These are phyloP conservation scores for Panicum miliaceum DNA, from an alignment of 176 grass and related monocot genomes.

Conservation along the genomic window DNA sequence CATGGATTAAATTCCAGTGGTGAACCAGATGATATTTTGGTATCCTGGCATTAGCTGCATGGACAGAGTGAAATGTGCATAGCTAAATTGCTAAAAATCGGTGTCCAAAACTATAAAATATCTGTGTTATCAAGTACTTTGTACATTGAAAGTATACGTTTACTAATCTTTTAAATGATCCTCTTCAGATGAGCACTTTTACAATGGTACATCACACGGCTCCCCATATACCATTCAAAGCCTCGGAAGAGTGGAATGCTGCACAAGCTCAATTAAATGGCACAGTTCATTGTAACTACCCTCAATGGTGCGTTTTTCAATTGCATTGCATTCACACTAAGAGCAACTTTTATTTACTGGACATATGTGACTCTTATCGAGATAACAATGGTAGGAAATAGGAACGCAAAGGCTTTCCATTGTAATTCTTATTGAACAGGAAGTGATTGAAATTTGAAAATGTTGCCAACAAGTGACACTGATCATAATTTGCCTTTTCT, in stretches of 20 bases:
- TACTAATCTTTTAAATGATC: constrained; percentile 25
- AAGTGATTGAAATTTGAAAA: not conserved
- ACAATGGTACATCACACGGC: constrained; percentile 99
- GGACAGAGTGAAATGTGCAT: constrained; percentile 18
- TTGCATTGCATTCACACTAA: constrained; percentile 24
- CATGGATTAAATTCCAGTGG: not conserved
- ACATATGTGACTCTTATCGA: not conserved
- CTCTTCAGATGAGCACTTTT: constrained; percentile 94
- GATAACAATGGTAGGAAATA: not conserved
- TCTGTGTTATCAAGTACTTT: constrained; percentile 34
- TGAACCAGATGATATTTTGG: not conserved
- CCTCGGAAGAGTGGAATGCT: constrained; percentile 93
- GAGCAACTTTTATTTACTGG: not conserved
- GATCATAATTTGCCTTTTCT: not conserved
- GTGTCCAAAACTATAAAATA: not conserved
- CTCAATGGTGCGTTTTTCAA: constrained; percentile 61
- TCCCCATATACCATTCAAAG: constrained; percentile 99
- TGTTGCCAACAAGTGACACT: constrained; percentile 27
- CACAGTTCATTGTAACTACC: constrained; percentile 94
- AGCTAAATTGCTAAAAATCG: constrained; percentile 9
- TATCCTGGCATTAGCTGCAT: constrained; percentile 8
- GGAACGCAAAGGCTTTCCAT: not conserved
- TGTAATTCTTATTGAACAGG: constrained; percentile 20
- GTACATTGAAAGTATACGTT: not conserved
- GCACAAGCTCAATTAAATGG: constrained; percentile 91